Evolutionary conservation across 1,284 basidiomycete species (phyloP), one percentile per base, ranked within the genome.

Genomic region (Moesziomyces sp.): DNA sequence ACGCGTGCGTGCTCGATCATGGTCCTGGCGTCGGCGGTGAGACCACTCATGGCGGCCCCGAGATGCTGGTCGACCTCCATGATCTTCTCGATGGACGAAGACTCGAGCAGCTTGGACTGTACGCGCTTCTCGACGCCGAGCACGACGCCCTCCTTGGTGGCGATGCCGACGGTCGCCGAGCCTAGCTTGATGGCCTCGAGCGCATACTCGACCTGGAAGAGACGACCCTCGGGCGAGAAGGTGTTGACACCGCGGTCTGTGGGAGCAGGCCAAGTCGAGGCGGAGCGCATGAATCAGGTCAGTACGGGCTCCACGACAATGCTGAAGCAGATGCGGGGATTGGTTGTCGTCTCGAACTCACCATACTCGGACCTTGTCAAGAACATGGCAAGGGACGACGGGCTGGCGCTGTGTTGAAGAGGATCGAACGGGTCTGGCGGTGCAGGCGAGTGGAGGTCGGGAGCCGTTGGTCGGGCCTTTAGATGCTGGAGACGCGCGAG

Each of bases 1-100:
- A 98, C 94, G 65, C 96, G 90, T n/a, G 96, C 97, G 85, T 99
- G 97, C 88, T 99, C 97, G 85, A 99, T 93, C 93, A 99, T 99
- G 47, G 97, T 99, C 76, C 97, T 89, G 52, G 97, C 97, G 86
- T 99, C 97, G 54, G 97, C 97, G 35, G 94, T 97, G 73, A 99
- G 89, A 23, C 96, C 96, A 58, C 93, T 95, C 94, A 99, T 98
- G 58, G 97, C 97, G 79, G 95, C 97, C 19, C 94, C 97, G 58
- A 99, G 89, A 86, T 99, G 97, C 18, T 86, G 83, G 86, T 99
- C 97, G 81, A 99, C 97, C 87, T 99, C 96, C 95, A 99, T 98
- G 85, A 99, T 99, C 88, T 99, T 99, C 85, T 99, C 97, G 84
- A 99, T 96, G 58, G 94, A 95, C 71, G 90, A 92, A 19, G 93